Conservation (phyloP, 1,284 basidiomycete species). For the Naganishia sp. region DNA sequence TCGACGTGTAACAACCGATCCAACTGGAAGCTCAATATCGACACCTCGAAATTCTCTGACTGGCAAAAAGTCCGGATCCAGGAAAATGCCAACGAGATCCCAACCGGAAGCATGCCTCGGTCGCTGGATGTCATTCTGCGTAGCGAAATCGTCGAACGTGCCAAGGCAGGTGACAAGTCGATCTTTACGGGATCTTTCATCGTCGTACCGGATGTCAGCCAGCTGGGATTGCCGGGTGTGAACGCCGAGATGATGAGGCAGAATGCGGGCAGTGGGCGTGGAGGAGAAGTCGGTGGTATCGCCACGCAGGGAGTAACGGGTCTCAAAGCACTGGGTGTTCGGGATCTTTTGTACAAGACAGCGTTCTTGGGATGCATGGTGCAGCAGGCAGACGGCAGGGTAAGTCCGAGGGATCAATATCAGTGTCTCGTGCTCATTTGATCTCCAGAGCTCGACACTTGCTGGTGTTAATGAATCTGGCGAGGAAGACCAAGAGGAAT, state of each 20-base stretch:
- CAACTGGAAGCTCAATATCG: constrained; percentile 93
- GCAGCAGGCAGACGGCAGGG: constrained; percentile 80
- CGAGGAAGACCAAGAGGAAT: constrained; percentile 72
- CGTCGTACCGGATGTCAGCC: constrained; percentile 96
- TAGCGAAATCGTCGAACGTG: constrained; percentile 91
- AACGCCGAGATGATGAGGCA: constrained; percentile 91
- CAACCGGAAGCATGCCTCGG: constrained; percentile 97
- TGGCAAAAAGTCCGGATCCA: constrained; percentile 99
- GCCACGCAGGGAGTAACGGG: constrained; percentile 89
- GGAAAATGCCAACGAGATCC: constrained; percentile 98
- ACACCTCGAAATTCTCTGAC: constrained; percentile 94
- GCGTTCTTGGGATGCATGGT: constrained; percentile 99
- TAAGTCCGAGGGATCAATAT: constrained; percentile 53
- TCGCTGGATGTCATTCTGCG: constrained; percentile 90
- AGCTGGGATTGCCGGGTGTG: constrained; percentile 91
- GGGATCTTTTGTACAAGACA: constrained; percentile 96
- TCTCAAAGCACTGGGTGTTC: constrained; percentile 88
- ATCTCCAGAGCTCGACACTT: constrained; percentile 51
- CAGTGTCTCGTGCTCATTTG: background rate
- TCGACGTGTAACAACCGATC: constrained; percentile 85
- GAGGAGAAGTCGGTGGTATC: constrained; percentile 65
- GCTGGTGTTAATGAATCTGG: constrained; percentile 80
- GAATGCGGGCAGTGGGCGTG: constrained; percentile 65
- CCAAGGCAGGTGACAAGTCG: constrained; percentile 98
- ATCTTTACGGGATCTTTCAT: constrained; percentile 98